Percentiles rank a stretch among this genome's conserved stretches.
These are phyloP conservation scores for Podospora anserina DNA, from an alignment of 495 filamentous ascomycete genomes.

Conservation along the genomic window DNA sequence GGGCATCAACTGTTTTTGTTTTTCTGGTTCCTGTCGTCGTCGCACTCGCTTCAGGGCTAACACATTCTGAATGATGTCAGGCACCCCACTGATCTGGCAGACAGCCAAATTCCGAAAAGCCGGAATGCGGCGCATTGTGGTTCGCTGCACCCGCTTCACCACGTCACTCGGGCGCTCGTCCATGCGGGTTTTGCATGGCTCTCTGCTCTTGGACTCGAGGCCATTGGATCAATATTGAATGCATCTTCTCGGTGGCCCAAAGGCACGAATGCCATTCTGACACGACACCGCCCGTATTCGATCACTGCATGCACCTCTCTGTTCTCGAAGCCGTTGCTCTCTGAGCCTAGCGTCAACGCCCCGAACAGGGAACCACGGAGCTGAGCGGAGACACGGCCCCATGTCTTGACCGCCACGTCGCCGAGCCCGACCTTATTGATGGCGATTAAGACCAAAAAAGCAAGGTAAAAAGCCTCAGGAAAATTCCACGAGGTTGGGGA, in stretches of 20 bases:
- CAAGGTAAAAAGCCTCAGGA: constrained; percentile 12
- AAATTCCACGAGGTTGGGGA: constrained; percentile 11
- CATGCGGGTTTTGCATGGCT: constrained; percentile 29
- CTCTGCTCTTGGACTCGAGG: constrained; percentile 12
- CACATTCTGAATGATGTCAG: not conserved
- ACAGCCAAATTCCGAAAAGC: constrained; percentile 11
- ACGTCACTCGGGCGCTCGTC: constrained; percentile 26
- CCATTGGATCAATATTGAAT: constrained; percentile 11
- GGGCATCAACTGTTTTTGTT: constrained; percentile 12
- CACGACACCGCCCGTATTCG: constrained; percentile 25
- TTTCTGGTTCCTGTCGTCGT: not conserved
- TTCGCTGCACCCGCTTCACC: constrained; percentile 1
- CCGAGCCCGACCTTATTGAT: constrained; percentile 14
- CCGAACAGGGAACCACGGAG: not conserved
- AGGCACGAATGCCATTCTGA: constrained; percentile 28
- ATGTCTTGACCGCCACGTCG: constrained; percentile 25
- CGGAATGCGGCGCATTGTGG: not conserved
- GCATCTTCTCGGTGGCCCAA: constrained; percentile 18
- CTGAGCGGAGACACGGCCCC: constrained; percentile 6
- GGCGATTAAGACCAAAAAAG: constrained; percentile 9
- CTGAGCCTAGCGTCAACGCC: not conserved
- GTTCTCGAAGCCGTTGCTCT: not conserved
- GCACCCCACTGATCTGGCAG: not conserved
- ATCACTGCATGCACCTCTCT: constrained; percentile 6
- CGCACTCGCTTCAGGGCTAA: not conserved